phyloP scores from a whole-genome alignment of 805 yeast species.

The Barnettozyma sp. region DNA sequence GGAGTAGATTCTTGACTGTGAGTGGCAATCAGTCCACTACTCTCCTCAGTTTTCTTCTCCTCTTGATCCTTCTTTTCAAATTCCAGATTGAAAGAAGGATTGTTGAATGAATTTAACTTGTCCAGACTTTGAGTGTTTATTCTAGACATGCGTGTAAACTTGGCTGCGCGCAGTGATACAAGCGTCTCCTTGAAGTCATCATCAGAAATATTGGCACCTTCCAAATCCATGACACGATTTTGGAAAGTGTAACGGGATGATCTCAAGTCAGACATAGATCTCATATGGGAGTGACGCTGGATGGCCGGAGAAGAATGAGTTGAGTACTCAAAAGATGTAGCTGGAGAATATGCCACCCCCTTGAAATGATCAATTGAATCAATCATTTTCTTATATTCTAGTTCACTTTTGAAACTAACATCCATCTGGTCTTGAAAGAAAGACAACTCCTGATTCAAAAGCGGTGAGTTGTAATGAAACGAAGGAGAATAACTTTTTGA shows the following conservation, averaged over 20 bases:
- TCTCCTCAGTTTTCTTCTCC: background rate
- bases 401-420: conserved; percentile 6
- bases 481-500: conserved; percentile 11
- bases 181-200: conserved; percentile 14
- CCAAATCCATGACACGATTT: conserved; percentile 1
- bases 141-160: conserved; percentile 15
- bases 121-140: background rate
- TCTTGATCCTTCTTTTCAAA: conserved; percentile 1
- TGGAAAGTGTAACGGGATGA: conserved; percentile 5
- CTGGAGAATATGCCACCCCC: background rate
- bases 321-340: background rate
- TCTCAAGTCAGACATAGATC: conserved; percentile 3
- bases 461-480: conserved; percentile 6
- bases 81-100: background rate
- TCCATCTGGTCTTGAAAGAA: conserved; percentile 13
- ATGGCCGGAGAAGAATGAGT: conserved; percentile 9
- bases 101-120: conserved; percentile 4
- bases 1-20: conserved; percentile 11
- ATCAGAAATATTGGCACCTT: conserved; percentile 6
- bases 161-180: conserved; percentile 18
- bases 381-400: conserved; percentile 6
- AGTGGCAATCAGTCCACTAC: too few species aligned
- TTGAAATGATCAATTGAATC: conserved; percentile 13
- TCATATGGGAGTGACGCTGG: background rate
- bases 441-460: conserved; percentile 7